Conservation (phyloP, 805 yeast genomes). For the Starmerella tilneyi region DNA sequence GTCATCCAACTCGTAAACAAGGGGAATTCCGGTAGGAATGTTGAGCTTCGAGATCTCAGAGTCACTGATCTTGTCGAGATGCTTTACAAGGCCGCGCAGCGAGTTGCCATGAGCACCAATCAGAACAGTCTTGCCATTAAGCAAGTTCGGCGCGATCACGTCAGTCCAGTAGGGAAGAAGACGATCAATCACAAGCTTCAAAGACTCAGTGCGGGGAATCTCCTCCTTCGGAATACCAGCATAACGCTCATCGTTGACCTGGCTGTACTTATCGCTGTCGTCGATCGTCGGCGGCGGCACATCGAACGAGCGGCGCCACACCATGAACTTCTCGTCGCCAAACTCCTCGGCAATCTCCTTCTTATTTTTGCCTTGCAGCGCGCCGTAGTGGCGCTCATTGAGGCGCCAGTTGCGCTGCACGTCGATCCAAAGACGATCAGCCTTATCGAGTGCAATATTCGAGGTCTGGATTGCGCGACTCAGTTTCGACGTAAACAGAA, state of each 20-base stretch:
- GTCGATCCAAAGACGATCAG: slow-evolving; percentile 85
- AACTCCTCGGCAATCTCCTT: slow-evolving; percentile 79
- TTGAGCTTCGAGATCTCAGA: slow-evolving; percentile 86
- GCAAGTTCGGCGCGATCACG: slow-evolving; percentile 72
- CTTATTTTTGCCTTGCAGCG: slow-evolving; percentile 95
- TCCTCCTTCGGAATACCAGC: slow-evolving; percentile 69
- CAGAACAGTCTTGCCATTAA: slow-evolving; percentile 80
- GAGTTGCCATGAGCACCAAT: slow-evolving; percentile 98
- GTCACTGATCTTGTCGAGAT: slow-evolving; percentile 86
- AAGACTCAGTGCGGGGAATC: slow-evolving; percentile 88
- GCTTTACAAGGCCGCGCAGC: slow-evolving; percentile 89
- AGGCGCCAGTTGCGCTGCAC: slow-evolving; percentile 94
- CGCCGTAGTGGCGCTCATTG: slow-evolving; percentile 99
- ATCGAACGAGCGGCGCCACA: slow-evolving; percentile 95
- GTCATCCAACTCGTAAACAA: slow-evolving; percentile 88
- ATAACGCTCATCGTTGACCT: slow-evolving; percentile 79
- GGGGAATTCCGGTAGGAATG: slow-evolving; percentile 98
- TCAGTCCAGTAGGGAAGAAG: slow-evolving; percentile 95
- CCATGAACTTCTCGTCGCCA: slow-evolving; percentile 89
- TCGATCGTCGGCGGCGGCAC: slow-evolving; percentile 89
- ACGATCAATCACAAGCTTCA: slow-evolving; percentile 91
- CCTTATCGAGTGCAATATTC: slow-evolving; percentile 77
- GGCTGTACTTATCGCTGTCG: slow-evolving; percentile 70
- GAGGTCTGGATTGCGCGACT: slow-evolving; percentile 97
- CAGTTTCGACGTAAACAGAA: slow-evolving; percentile 81